Evolutionary conservation across 768 basidiomycete genomes (phyloP), one percentile per base, ranked within the genome.

Genomic region (Fibroporia radiculosa): DNA sequence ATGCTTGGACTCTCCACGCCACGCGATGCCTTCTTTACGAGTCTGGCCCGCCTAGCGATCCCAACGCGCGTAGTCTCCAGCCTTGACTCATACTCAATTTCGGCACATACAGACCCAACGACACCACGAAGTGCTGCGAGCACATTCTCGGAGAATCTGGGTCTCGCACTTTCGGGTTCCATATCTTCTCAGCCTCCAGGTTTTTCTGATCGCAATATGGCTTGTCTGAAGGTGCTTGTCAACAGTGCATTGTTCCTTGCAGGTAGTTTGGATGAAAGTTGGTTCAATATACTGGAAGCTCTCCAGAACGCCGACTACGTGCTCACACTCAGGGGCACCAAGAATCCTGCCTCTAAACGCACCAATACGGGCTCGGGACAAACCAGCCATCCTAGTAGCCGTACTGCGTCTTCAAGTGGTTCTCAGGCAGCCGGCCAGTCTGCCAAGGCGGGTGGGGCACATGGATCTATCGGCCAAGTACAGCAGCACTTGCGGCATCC

Each of bases 301-400:
- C 65, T 98, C 19, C 95, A 97, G 65, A 97, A 93, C 52, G 93
- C 95, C 6, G 93, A 95, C 55, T 92, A 92, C 55, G 87, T 99
- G 16, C 69, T 98, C 16, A 78, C 77, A 7, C 68, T 74, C 54
- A 84, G 80, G 62, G 78, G 71, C 26, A 53, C 48, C n/a, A 53
- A 36, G 14, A 52, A 48, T 8, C 20, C 44, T 1, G 42, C 45
- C 4, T 48, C 41, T 45, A 51, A 53, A 40, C 50, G 55, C 25
- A 47, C 53, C 28, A 29, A 58, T 37, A 40, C 59, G 40, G 55
- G 51, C 7, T 63, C 65, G 25, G 67, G 66, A n/a, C 50, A 64
- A 11, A 48, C 52, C 14, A 51, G 55, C 11, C 47, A 53, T 1
- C 57, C 68, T 10, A 51, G 65, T 3, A 62, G 61, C 48, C 72